Conservation (phyloP, 768 basidiomycete genomes). For the Lactarius sanguifluus region DNA sequence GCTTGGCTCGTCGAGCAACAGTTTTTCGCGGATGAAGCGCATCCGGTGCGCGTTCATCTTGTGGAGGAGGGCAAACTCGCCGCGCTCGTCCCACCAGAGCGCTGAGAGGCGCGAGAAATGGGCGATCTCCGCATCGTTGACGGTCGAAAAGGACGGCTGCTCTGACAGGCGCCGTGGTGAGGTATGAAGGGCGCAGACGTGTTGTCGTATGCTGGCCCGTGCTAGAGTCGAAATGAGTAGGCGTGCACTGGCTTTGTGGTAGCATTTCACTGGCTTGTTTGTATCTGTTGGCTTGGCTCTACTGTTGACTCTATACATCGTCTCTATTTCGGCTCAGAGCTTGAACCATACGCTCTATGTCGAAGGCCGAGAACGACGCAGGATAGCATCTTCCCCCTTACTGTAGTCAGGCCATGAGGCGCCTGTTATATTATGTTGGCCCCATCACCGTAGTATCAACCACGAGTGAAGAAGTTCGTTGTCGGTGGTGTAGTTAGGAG, state of each 20-base stretch:
- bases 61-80: constrained; percentile 87
- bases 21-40: constrained; percentile 76
- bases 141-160: constrained; percentile 39
- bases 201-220: not conserved
- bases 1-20: constrained; percentile 51
- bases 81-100: constrained; percentile 95
- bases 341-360: no score
- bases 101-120: constrained; percentile 87
- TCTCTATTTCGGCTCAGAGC: no score
- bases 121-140: constrained; percentile 80
- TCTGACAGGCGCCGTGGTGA: not conserved
- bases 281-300: no score
- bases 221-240: not conserved
- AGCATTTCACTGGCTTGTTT: not conserved
- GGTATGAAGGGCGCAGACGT: not conserved
- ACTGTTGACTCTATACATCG: no score
- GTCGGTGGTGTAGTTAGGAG: not conserved
- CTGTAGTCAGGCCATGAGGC: no score
- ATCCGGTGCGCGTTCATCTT: constrained; percentile 93
- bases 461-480: no score
- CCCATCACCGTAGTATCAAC: no score
- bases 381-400: no score
- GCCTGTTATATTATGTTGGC: no score
- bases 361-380: no score
- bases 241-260: not conserved